Evolutionary conservation across 768 basidiomycete genomes (phyloP).

Genomic region (Leccinellum albellum): DNA sequence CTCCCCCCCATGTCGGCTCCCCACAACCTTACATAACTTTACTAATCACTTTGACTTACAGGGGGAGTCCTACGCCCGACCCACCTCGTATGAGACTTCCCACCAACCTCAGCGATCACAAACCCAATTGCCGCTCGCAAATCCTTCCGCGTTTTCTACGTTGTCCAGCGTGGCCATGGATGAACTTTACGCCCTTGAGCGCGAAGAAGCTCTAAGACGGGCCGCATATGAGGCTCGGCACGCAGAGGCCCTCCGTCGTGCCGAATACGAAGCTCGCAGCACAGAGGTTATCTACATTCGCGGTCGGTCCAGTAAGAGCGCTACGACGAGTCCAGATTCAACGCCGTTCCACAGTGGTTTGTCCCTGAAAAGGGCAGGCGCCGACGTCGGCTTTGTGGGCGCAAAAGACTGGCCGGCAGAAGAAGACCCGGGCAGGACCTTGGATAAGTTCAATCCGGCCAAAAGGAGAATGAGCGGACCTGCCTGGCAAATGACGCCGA

Average conservation of each 20-base stretch:
- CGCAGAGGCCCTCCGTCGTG: slow-evolving; percentile 62
- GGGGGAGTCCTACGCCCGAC: slow-evolving; percentile 58
- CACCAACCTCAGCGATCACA: slow-evolving; percentile 29
- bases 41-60: slow-evolving; percentile 25
- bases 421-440: slow-evolving; percentile 24
- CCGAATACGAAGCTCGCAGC: slow-evolving; percentile 55
- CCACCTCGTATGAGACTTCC: slow-evolving; percentile 46
- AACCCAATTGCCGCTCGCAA: slow-evolving; percentile 24
- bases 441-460: slow-evolving; percentile 25
- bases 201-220: slow-evolving; percentile 74
- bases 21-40: slow-evolving; percentile 26
- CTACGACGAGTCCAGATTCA: slow-evolving; percentile 61
- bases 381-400: slow-evolving; percentile 42
- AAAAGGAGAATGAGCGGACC: slow-evolving; percentile 54
- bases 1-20: too few species aligned
- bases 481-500: slow-evolving; percentile 49
- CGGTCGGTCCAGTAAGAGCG: slow-evolving; percentile 52
- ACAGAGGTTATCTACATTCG: slow-evolving; percentile 42
- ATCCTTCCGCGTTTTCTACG: slow-evolving; percentile 57
- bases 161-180: slow-evolving; percentile 79
- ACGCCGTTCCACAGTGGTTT: slow-evolving; percentile 35
- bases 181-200: slow-evolving; percentile 86
- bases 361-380: slow-evolving; percentile 20
- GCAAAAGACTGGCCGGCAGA: slow-evolving; percentile 35
- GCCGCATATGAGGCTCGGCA: slow-evolving; percentile 84